Evolutionary conservation across 176 grass and related monocot genomes (phyloP), one percentile per base, ranked within the genome.

Genomic region (Hyparrhenia diplandra): DNA sequence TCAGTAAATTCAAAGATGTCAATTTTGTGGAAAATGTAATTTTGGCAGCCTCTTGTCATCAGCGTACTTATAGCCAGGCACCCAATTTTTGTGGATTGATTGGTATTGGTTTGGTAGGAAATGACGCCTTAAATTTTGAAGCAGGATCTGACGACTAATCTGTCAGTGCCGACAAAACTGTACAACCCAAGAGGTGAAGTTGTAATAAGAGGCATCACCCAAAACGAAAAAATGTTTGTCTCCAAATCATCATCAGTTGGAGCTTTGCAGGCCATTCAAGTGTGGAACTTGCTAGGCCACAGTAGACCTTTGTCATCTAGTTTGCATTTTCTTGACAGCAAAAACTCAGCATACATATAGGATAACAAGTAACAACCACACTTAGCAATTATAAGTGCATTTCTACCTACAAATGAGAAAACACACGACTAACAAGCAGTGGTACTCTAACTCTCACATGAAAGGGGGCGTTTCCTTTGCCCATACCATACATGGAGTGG

Each of bases 401-500:
- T 6, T 71, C 40, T 71, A 71, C 39, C 14, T 42, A 71, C 13
- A 30, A 64, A 29, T 17, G 23, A 17, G 6, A 45, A 45, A 41
- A 29, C 40, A 46, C 23, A 71, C 13, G 9, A 47, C 41, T 46
- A 29, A 47, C 41, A 71, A 18, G 41, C 8, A 71, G 40, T 16
- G 13, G 39, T 71, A 29, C 69, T 71, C 69, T 29, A 28, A 31
- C 30, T 80, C 87, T 76, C 64, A 76, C 21, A 85, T 28, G 24
- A 71, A 46, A 24, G 11, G 42, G 55, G 75, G 52, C 24, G 1
- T 69, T 42, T 47, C 10, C 31, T 76, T 89, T 76, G 71, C 42
- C 69, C 64, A 63, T 61, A 6, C 20, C 20, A 51, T 57, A 23
- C 71, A 76, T 81, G 82, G 76, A 75, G 76, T 52, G 61, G 82